Evolutionary conservation across 352 stramenopile species (phyloP).

Genomic region (Globisporangium polare): DNA sequence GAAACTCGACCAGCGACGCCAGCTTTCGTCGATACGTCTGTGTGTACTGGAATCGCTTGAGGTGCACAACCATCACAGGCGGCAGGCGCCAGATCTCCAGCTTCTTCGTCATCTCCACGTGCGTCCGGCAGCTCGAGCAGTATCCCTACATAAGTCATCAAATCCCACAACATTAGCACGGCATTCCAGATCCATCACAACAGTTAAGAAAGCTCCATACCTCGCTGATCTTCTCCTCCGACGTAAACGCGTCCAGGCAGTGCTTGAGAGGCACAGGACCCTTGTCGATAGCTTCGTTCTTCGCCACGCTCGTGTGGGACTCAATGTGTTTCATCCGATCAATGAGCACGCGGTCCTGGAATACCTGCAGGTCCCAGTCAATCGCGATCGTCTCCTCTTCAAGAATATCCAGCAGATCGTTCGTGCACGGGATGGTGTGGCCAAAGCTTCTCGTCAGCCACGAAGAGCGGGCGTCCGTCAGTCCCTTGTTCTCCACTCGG

Average conservation of each 20-base stretch:
- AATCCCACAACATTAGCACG: not conserved
- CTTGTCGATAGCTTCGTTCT: slow-evolving; percentile 86
- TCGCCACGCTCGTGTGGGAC: slow-evolving; percentile 71
- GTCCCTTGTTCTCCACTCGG: slow-evolving; percentile 78
- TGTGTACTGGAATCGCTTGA: slow-evolving; percentile 99
- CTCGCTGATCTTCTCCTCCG: slow-evolving; percentile 85
- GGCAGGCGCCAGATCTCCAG: slow-evolving; percentile 96
- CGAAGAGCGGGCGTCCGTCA: slow-evolving; percentile 71
- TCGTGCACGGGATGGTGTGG: slow-evolving; percentile 74
- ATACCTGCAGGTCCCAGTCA: slow-evolving; percentile 82
- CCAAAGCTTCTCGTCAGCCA: slow-evolving; percentile 84
- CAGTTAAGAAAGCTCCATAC: slow-evolving; percentile 11
- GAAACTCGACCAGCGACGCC: slow-evolving; percentile 94
- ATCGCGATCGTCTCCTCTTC: slow-evolving; percentile 87
- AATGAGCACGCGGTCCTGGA: slow-evolving; percentile 77
- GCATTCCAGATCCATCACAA: not conserved
- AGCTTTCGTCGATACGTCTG: slow-evolving; percentile 88
- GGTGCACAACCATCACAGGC: slow-evolving; percentile 97
- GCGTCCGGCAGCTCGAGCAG: slow-evolving; percentile 95
- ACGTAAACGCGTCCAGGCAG: slow-evolving; percentile 83
- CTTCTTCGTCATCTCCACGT: slow-evolving; percentile 98
- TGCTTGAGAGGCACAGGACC: slow-evolving; percentile 77
- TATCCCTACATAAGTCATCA: slow-evolving; percentile 69
- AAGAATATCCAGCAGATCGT: slow-evolving; percentile 68
- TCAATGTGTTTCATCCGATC: slow-evolving; percentile 88